Base-by-base conservation (phyloP, 148 eudicot genomes). In the Vaccinium darrowii region DNA sequence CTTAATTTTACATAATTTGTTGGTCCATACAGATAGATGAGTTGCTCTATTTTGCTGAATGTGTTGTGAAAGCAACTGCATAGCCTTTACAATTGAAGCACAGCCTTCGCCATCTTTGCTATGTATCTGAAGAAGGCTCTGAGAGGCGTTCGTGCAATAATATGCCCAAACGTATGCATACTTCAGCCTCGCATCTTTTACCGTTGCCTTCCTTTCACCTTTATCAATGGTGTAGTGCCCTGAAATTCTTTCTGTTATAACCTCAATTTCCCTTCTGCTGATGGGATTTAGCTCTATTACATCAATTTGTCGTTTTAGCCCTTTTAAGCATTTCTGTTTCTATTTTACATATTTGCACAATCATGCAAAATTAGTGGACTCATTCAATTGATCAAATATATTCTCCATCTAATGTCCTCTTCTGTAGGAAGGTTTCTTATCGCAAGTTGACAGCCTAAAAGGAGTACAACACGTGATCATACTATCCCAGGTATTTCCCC, bases 341-440 rank as follows among this genome's bases (percentile, higher is more conserved):
- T 15, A 19, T 21, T 52, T 51, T n/a, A 1, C 81, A 23, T n/a
- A 33, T 25, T 53, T 30, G 30, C 30, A n/a, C 0, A 5, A 7
- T 25, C 62, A 52, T 54, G 8, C 3, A n/a, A 52, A 27, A 52
- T 18, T 52, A 27, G 19, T 30, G 43, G 49, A 7, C 39, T 53
- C n/a, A 0, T 25, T 15, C 27, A 50, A 76, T 6, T 25, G 60
- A 52, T 78, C 36, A 23, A 75, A 15, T 27, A 30, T 3, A 36
- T 36, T 36, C 39, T 75, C 39, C 5, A 2, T 39, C 52, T 39
- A 78, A 78, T 7, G 53, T 25, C 58, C 23, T 67, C 81, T 58
- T 89, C 75, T 83, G 63, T 86, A 97, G 99, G 99, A 97, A 92
- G 98, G 98, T 72, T 92, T 92, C 81, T 77, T 93, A 19, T 88